Evolutionary conservation across 1,284 basidiomycete genomes (phyloP), one percentile per base, ranked within the genome.

Genomic region (Tremellales sp.): DNA sequence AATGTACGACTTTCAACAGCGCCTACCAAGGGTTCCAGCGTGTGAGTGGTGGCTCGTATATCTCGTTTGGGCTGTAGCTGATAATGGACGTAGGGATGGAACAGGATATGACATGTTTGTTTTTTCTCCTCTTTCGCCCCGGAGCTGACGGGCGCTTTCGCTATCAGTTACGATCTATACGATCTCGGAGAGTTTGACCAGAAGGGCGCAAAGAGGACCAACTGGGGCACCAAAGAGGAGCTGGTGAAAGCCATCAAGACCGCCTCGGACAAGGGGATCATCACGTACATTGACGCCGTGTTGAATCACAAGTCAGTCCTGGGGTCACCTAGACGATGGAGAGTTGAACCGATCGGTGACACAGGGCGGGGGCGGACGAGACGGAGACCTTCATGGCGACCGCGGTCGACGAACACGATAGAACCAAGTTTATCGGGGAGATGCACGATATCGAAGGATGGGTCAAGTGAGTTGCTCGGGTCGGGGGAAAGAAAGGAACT

Each of bases 151-250:
- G 27, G 26, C 36, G 14, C 21, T 18, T 19, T n/a, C 24, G 26
- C 28, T 31, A 19, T 68, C 46, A 74, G 77, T 43, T 77, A 76
- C 58, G 75, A 76, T 52, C 50, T 89, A 80, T 91, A 86, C 86
- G 89, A 92, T 66, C 74, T 97, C 9, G 93, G 93, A 39, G 92
- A 97, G 75, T 97, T 95, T 58, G 74, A 89, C 43, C 86, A 88
- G 68, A 93, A 90, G 68, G 86, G 85, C 10, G 74, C 79, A n/a
- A 72, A 81, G 42, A 70, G 76, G 8, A 97, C 92, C n/a, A 81
- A 92, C 54, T 97, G 91, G 88, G 93, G 93, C 16, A 86, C 84
- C 12, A 86, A 85, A 58, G 81, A 89, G 37, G 84, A 97, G 59
- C 79, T 94, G 18, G 64, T 90, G 2, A 65, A 72, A 4, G 83